Conservation (phyloP, 306 rosid genomes). For the Casuarina equisetifolia region DNA sequence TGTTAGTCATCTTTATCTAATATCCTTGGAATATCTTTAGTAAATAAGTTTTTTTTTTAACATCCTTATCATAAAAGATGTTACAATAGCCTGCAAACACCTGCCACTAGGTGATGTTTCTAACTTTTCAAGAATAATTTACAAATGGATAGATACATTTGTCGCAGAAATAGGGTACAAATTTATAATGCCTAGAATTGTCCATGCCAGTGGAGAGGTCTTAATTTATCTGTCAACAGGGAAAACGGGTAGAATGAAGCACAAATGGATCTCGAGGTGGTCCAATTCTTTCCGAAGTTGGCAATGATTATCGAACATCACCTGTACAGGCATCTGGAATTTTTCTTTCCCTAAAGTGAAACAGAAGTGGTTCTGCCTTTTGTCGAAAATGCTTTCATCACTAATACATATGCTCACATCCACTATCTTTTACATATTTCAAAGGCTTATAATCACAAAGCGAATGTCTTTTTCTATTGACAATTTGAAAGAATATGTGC, state of each 20-base stretch:
- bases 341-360: constrained; percentile 10
- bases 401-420: constrained; percentile 23
- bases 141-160: not conserved
- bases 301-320: constrained; percentile 9
- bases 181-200: not conserved
- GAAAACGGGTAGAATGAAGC: constrained; percentile 7
- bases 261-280: constrained; percentile 16
- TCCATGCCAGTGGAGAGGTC: too few relatives aligned
- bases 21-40: too few relatives aligned
- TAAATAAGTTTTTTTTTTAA: too few relatives aligned
- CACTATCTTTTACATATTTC: constrained; percentile 20
- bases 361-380: constrained; percentile 2
- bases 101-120: not conserved
- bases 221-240: not conserved
- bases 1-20: too few relatives aligned
- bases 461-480: constrained; percentile 1
- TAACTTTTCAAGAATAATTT: not conserved
- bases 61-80: too few relatives aligned
- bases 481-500: constrained; percentile 17
- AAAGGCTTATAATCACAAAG: constrained; percentile 17
- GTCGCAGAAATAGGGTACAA: not conserved
- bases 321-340: not conserved
- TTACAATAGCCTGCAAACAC: too few relatives aligned
- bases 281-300: constrained; percentile 9
- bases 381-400: constrained; percentile 22